Evolutionary conservation across 441 rosid genomes (phyloP).

Genomic region (Flueggea neowawraea): DNA sequence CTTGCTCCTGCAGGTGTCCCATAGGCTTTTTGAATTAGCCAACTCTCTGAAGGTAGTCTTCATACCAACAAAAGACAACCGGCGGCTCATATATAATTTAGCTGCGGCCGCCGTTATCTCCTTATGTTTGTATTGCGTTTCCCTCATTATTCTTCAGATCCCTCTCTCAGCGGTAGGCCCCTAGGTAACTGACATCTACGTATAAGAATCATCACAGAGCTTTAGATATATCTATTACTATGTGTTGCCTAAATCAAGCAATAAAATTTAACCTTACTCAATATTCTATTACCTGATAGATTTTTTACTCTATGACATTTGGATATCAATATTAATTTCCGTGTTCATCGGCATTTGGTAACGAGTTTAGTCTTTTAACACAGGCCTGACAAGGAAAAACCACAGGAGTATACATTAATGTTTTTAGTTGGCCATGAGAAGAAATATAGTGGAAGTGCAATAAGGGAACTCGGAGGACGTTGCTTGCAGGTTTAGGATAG

Average conservation of each 20-base stretch:
- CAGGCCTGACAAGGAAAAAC: neutral
- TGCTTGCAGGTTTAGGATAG: conserved; percentile 7
- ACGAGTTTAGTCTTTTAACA: no score
- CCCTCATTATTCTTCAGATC: conserved; percentile 79
- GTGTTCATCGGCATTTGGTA: no score
- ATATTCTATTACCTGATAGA: no score
- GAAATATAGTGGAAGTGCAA: conserved; percentile 21
- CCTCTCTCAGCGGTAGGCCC: conserved; percentile 54
- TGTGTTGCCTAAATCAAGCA: no score
- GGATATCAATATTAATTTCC: no score
- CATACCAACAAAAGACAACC: conserved; percentile 74
- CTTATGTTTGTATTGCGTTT: conserved; percentile 45
- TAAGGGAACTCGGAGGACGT: conserved; percentile 22
- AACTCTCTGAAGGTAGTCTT: conserved; percentile 67
- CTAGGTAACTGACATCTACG: no score
- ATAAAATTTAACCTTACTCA: no score
- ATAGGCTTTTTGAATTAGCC: conserved; percentile 77
- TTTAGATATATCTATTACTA: no score
- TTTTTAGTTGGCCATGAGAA: conserved; percentile 14
- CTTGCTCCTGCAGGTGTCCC: conserved; percentile 60
- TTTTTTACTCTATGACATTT: no score
- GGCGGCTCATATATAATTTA: conserved; percentile 57
- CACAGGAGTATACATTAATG: neutral
- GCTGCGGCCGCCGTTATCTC: conserved; percentile 57
- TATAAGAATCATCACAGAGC: no score